Conservation (phyloP, 1,139 yeast genomes). For the Kurtzmaniella quercitrusa region DNA sequence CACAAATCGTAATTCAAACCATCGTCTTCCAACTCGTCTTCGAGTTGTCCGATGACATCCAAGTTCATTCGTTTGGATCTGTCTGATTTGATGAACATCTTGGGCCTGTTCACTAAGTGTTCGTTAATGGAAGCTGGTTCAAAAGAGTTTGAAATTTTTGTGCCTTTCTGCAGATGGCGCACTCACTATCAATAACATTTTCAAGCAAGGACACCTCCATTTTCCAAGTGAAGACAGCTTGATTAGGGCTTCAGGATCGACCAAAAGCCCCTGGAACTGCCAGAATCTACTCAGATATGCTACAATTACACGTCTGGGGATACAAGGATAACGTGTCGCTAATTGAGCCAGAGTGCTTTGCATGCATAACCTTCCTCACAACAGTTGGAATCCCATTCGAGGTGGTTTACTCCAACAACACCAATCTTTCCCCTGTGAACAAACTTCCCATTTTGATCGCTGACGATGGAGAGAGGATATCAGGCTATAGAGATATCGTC, state of each 20-base stretch:
- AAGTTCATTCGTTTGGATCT: constrained; percentile 32
- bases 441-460: constrained; percentile 53
- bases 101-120: not conserved
- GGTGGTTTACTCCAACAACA: constrained; percentile 54
- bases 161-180: not conserved
- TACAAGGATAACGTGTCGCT: constrained; percentile 25
- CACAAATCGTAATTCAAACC: constrained; percentile 57
- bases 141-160: not conserved
- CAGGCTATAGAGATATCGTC: constrained; percentile 25
- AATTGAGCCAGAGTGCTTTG: constrained; percentile 38
- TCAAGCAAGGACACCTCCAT: too few species aligned
- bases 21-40: constrained; percentile 54
- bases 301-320: constrained; percentile 61
- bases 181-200: too few species aligned
- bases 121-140: not conserved
- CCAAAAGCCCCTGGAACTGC: too few species aligned
- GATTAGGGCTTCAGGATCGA: too few species aligned
- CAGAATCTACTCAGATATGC: constrained; percentile 10
- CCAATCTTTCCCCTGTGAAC: constrained; percentile 49
- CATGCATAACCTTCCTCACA: constrained; percentile 31
- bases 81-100: constrained; percentile 21
- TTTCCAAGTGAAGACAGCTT: too few species aligned
- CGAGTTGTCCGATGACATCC: constrained; percentile 54
- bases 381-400: constrained; percentile 15
- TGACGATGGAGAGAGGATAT: constrained; percentile 15